Evolutionary conservation across 2,329 filamentous ascomycete genomes (phyloP), one percentile per base, ranked within the genome.

Genomic region (Neofusicoccum kwambonambiense): DNA sequence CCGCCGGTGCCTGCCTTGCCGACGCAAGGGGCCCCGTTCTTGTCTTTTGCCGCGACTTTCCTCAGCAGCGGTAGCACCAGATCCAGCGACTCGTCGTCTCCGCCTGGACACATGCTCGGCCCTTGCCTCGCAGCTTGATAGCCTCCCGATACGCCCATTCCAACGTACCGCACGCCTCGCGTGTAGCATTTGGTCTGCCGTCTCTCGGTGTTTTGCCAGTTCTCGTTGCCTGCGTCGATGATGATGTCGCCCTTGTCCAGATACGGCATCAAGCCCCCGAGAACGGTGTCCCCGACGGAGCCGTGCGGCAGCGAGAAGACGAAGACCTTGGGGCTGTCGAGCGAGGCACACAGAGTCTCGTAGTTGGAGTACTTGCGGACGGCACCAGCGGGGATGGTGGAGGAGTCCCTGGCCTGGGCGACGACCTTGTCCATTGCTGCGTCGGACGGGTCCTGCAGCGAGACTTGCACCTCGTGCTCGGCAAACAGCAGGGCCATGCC

Each of bases 141-240:
- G 0, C 89, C 89, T 8, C 89, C 89, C 44, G 84, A 88, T 1
- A 91, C 87, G 41, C 89, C 89, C 72, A 86, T 86, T 2, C 89
- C 89, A 62, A 91, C 82, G 73, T 89, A 91, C 44, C 81, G 80
- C n/a, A 91, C 82, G 0, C 86, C 87, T 27, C 84, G 81, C 0
- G 80, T 77, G 2, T 81, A 79, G 47, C 87, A 82, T 64, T 86
- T 83, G 35, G 79, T 79, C 70, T 90, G 88, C 44, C 88, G 78
- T 11, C 86, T 74, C 71, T 91, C 86, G 0, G 89, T 91, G 52
- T 85, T 86, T 41, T 82, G 76, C 75, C 86, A 90, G 71, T 89
- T 81, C 74, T 91, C 88, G 70, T 91, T 91, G 0, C 86, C 86
- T 9, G 86, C 87, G 71, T 91, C 89, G 37, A 91, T 81, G 63